Base-by-base conservation (phyloP, 192 early-diverging fungal genomes). In the Paraglomus occultum region DNA sequence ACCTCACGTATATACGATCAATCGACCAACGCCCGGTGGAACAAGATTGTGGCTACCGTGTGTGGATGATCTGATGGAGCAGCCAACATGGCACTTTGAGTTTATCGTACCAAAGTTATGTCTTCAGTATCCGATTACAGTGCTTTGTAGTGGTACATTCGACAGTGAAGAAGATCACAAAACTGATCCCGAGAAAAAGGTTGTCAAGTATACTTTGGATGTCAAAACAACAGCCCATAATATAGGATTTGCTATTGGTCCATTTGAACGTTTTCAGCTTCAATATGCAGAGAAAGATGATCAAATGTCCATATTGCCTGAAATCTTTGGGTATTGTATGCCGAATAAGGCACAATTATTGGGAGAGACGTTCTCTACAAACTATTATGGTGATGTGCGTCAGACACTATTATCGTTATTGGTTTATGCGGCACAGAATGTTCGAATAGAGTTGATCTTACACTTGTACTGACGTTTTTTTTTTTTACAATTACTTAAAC, bases 41-140 rank as follows among this genome's bases (percentile, higher is more conserved):
- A 84, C 91, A 7, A 84, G 93, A 6, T 59, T 80, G 43, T 93
- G 92, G 92, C 73, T 94, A 45, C 93, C 93, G 12, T 94, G 92
- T 59, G 67, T 92, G 46, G 92, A 94, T 70, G 71, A 75, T 17
- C 57, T 88, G 22, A 76, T 82, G 38, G 87, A 88, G 38, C 69
- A 87, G 60, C 86, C 83, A 22, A 92, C 91, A 9, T 94, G 93
- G 93, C 91, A 93, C 65, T 77, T 94, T 71, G 83, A 87, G 42
- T 88, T 88, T 57, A 85, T 85, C 6, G 85, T 92, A 14, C 86
- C 90, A 14, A 76, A 81, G 70, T 79, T 85, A 70, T 62, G 82
- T 48, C 76, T 82, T 59, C 58, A 79, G 38, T 73, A 82, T 53
- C 77, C 83, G 31, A 80, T 82, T 10, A 77, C 77, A 1, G 89